Evolutionary conservation across 352 stramenopile species (phyloP).

Genomic region (Phytopythium chamaehyphon): DNA sequence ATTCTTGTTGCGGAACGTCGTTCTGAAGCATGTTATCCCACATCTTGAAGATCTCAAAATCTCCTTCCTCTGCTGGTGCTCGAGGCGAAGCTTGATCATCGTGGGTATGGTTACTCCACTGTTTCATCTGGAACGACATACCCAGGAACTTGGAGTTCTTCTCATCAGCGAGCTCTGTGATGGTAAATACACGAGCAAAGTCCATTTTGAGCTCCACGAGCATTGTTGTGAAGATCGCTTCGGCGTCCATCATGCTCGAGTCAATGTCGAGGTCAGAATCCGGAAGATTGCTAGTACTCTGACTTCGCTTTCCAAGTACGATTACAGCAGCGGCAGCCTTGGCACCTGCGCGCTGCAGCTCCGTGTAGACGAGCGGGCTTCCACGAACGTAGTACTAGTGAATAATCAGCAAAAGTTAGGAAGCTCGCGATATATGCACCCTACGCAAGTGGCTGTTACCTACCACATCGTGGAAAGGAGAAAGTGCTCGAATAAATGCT

Average conservation of each 20-base stretch:
- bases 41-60: constrained; percentile 35
- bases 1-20: constrained; percentile 52
- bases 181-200: constrained; percentile 78
- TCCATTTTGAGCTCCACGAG: constrained; percentile 87
- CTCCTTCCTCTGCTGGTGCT: constrained; percentile 10
- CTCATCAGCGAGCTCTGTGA: constrained; percentile 80
- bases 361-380: constrained; percentile 70
- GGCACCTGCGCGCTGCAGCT: constrained; percentile 74
- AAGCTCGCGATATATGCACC: constrained; percentile 1
- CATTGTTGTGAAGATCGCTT: constrained; percentile 86
- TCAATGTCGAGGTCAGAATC: constrained; percentile 47
- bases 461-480: constrained; percentile 67
- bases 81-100: too few relatives aligned
- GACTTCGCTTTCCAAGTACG: constrained; percentile 70
- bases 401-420: constrained; percentile 3
- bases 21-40: constrained; percentile 72
- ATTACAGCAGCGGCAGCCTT: constrained; percentile 79
- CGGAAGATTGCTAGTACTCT: constrained; percentile 18
- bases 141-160: constrained; percentile 87
- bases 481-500: constrained; percentile 42
- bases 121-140: constrained; percentile 60
- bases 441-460: too few relatives aligned
- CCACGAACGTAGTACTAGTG: constrained; percentile 84
- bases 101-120: constrained; percentile 3
- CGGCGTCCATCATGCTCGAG: constrained; percentile 69